These are phyloP conservation scores for Exophiala calicioides DNA, from an alignment of 2,329 filamentous ascomycete genomes.

Conservation along the genomic window DNA sequence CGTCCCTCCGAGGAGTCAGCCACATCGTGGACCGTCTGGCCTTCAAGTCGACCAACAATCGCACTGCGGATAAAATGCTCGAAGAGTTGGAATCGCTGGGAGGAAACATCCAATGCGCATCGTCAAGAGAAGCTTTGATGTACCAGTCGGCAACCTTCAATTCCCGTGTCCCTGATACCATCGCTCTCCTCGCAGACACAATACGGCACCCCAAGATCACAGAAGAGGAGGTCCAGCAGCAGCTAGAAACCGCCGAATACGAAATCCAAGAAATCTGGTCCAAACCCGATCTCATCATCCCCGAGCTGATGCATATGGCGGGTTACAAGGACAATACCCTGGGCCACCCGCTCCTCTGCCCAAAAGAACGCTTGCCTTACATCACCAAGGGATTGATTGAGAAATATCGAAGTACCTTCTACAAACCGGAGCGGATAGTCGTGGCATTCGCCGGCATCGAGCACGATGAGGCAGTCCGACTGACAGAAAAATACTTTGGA, in stretches of 20 bases:
- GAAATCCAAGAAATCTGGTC: slow-evolving; percentile 98
- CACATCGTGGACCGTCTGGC: slow-evolving; percentile 95
- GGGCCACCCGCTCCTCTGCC: slow-evolving; percentile 89
- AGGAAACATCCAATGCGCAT: slow-evolving; percentile 96
- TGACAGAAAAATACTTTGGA: slow-evolving; percentile 85
- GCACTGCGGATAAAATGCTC: slow-evolving; percentile 79
- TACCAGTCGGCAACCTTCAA: slow-evolving; percentile 99
- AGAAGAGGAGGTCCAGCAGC: slow-evolving; percentile 80
- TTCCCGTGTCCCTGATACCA: slow-evolving; percentile 77
- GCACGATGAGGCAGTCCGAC: slow-evolving; percentile 73
- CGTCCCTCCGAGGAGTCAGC: slow-evolving; percentile 80
- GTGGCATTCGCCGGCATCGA: slow-evolving; percentile 92
- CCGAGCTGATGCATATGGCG: slow-evolving; percentile 91
- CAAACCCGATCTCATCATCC: slow-evolving; percentile 92
- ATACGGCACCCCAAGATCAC: slow-evolving; percentile 84
- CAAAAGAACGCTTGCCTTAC: slow-evolving; percentile 72
- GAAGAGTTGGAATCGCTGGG: slow-evolving; percentile 85
- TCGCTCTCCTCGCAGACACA: slow-evolving; percentile 86
- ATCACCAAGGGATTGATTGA: slow-evolving; percentile 75
- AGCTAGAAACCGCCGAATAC: slow-evolving; percentile 88
- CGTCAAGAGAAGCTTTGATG: slow-evolving; percentile 94
- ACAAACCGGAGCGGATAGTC: slow-evolving; percentile 85
- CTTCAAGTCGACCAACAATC: slow-evolving; percentile 80
- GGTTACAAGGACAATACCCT: slow-evolving; percentile 96
- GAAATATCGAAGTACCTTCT: slow-evolving; percentile 80